Conservation (phyloP, 78 protist species). For the Chrysochromulina parva region DNA sequence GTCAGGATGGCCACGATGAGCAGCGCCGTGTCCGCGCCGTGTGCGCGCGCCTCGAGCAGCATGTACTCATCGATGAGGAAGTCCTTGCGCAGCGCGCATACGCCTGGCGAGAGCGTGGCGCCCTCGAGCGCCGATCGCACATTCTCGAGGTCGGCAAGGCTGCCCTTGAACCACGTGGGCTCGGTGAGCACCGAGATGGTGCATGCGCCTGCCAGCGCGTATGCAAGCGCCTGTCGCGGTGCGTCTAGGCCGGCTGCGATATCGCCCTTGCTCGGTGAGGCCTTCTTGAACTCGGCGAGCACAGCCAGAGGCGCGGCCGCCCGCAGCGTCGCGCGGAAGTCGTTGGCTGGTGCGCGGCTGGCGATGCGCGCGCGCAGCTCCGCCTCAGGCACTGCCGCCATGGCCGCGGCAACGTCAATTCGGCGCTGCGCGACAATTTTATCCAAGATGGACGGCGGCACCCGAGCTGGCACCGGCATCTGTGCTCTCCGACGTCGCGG, state of each 20-base stretch:
- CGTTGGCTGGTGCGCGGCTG: not conserved
- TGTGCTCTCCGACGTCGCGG: too few relatives aligned
- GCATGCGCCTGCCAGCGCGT: constrained; percentile 52
- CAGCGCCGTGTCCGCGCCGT: constrained; percentile 68
- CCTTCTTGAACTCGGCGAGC: constrained; percentile 56
- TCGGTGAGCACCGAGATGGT: constrained; percentile 70
- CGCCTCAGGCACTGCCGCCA: not conserved
- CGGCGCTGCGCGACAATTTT: constrained; percentile 19
- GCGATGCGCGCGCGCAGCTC: not conserved
- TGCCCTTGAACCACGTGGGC: constrained; percentile 75
- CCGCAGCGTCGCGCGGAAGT: not conserved
- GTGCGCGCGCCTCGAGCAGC: constrained; percentile 57
- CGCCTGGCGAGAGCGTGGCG: not conserved
- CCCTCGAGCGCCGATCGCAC: not conserved
- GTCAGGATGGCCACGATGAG: constrained; percentile 58
- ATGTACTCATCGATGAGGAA: constrained; percentile 64
- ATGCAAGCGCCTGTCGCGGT: not conserved
- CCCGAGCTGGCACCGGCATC: too few relatives aligned
- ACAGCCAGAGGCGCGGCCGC: not conserved
- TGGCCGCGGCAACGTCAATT: constrained; percentile 22
- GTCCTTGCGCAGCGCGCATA: constrained; percentile 67
- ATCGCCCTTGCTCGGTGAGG: constrained; percentile 68
- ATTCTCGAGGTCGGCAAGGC: constrained; percentile 36
- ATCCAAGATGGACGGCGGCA: not conserved
- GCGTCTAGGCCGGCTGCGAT: constrained; percentile 37